phyloP scores from a whole-genome alignment of 257 asterid genomes.

The Mentha longifolia region DNA sequence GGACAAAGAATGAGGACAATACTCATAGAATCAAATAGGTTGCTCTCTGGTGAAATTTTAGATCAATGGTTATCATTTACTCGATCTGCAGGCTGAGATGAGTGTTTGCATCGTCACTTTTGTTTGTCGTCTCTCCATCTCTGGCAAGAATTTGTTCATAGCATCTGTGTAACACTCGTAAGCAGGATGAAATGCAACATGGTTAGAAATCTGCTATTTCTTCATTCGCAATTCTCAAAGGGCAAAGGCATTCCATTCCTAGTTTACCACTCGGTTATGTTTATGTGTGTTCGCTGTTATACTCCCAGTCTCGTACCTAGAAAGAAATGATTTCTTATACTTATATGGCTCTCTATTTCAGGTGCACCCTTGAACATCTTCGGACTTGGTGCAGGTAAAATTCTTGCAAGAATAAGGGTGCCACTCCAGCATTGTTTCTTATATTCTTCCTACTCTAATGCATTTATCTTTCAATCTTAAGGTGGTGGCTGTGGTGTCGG shows the following conservation, averaged over 20 bases:
- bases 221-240: background rate
- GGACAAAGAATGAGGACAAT: background rate
- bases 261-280: background rate
- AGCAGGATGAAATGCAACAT: background rate
- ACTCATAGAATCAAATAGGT: background rate
- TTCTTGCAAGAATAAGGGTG: background rate
- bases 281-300: background rate
- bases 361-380: slow-evolving; percentile 79
- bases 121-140: background rate
- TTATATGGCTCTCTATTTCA: slow-evolving; percentile 37
- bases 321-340: background rate
- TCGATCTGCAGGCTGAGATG: background rate
- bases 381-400: slow-evolving; percentile 88
- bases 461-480: slow-evolving; percentile 39
- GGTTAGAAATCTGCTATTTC: background rate
- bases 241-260: background rate
- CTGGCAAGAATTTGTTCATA: background rate
- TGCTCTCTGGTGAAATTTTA: background rate
- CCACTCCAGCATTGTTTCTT: background rate
- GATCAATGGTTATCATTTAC: background rate
- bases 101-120: background rate
- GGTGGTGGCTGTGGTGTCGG: slow-evolving; percentile 99
- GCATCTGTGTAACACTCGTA: background rate
- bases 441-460: background rate
- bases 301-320: background rate